These are phyloP conservation scores for Phialocephala sp. DNA, from an alignment of 2,329 filamentous ascomycete genomes.

Conservation along the genomic window DNA sequence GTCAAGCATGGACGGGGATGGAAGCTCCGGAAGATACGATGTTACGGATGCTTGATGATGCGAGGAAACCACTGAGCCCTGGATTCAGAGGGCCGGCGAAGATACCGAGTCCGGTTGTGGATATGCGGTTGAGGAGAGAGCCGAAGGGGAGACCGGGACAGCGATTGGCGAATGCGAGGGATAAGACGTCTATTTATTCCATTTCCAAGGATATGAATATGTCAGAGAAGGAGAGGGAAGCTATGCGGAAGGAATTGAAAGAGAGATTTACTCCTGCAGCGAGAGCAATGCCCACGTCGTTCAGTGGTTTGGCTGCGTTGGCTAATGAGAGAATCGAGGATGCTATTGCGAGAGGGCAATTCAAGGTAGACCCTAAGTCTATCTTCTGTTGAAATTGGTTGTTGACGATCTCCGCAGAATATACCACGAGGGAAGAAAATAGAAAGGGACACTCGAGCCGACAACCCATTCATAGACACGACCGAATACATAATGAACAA, in stretches of 20 bases:
- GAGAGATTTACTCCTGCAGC: slow-evolving; percentile 80
- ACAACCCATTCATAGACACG: slow-evolving; percentile 90
- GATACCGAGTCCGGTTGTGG: slow-evolving; percentile 53
- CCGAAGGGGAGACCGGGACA: slow-evolving; percentile 50
- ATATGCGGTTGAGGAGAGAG: slow-evolving; percentile 55
- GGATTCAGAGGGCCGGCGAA: slow-evolving; percentile 53
- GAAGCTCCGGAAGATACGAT: slow-evolving; percentile 78
- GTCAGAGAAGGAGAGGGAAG: slow-evolving; percentile 74
- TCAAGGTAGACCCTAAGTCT: slow-evolving; percentile 53
- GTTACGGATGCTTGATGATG: slow-evolving; percentile 83
- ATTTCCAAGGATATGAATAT: slow-evolving; percentile 58
- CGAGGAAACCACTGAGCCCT: slow-evolving; percentile 70
- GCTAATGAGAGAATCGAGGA: slow-evolving; percentile 94
- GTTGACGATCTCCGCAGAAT: slow-evolving; percentile 53
- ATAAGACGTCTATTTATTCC: slow-evolving; percentile 62
- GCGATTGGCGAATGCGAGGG: slow-evolving; percentile 59
- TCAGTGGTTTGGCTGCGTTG: slow-evolving; percentile 79
- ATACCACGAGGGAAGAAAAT: slow-evolving; percentile 80
- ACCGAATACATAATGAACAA: slow-evolving; percentile 99
- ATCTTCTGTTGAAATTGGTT: background rate
- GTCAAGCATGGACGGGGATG: slow-evolving; percentile 77
- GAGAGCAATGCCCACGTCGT: slow-evolving; percentile 73
- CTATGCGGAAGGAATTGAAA: slow-evolving; percentile 73
- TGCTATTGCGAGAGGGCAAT: slow-evolving; percentile 89
- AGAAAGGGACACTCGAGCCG: slow-evolving; percentile 81